Evolutionary conservation across 345 rosid species (phyloP).

Genomic region (Murraya paniculata): DNA sequence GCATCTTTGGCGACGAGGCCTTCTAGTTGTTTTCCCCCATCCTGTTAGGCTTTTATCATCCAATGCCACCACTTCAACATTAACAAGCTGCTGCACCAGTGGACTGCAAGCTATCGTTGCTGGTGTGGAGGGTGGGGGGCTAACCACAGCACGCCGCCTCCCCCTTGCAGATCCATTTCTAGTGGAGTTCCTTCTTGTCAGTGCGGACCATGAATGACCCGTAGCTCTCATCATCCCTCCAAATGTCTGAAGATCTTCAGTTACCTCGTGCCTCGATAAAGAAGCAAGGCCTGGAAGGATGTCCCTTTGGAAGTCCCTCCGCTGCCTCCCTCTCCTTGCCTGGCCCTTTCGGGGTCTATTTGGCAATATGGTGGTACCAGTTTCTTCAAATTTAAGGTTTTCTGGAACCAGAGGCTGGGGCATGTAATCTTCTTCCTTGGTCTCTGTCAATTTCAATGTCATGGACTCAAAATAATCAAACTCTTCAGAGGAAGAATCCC

Average conservation of each 20-base stretch:
- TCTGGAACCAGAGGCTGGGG: conserved; percentile 74
- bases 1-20: conserved; percentile 90
- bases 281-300: conserved; percentile 90
- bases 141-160: conserved; percentile 44
- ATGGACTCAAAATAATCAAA: conserved; percentile 81
- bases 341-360: conserved; percentile 68
- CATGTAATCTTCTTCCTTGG: conserved; percentile 79
- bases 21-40: conserved; percentile 91
- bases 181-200: conserved; percentile 67
- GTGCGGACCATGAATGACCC: conserved; percentile 66
- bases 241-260: conserved; percentile 88
- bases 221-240: conserved; percentile 85
- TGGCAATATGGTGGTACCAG: conserved; percentile 28
- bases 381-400: conserved; percentile 48
- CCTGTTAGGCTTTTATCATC: conserved; percentile 81
- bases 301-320: conserved; percentile 97
- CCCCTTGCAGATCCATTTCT: conserved; percentile 73
- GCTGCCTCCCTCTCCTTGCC: conserved; percentile 89
- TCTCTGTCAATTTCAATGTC: conserved; percentile 61
- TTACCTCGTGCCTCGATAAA: conserved; percentile 84
- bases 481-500: conserved; percentile 44
- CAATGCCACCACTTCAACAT: conserved; percentile 57
- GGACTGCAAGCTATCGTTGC: conserved; percentile 39
- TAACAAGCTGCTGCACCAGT: conserved; percentile 52
- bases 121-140: conserved; percentile 37